Conservation (phyloP, 2,329 filamentous ascomycete genomes). For the Colletotrichum tamarilloi region DNA sequence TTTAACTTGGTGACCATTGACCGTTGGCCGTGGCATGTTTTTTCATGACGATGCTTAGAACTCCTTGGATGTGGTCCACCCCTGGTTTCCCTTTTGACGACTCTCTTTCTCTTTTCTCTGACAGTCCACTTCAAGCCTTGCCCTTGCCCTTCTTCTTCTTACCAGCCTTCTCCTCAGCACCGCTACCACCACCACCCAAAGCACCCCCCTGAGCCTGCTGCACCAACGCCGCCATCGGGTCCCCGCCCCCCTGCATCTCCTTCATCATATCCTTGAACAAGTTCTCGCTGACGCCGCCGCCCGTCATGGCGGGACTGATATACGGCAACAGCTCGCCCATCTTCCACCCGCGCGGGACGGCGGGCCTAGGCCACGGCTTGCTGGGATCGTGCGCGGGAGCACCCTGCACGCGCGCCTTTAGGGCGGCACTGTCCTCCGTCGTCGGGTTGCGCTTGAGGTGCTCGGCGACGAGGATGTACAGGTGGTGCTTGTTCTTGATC, state of each 20-base stretch:
- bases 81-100: not conserved
- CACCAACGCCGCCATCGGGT: slow-evolving; percentile 58
- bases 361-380: slow-evolving; percentile 77
- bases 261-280: slow-evolving; percentile 97
- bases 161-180: slow-evolving; percentile 52
- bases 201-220: slow-evolving; percentile 46
- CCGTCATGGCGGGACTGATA: slow-evolving; percentile 88
- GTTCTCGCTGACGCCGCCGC: slow-evolving; percentile 94
- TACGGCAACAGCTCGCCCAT: slow-evolving; percentile 86
- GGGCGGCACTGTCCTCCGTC: slow-evolving; percentile 72
- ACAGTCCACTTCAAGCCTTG: slow-evolving; percentile 45
- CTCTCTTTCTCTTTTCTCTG: not conserved
- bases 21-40: not conserved
- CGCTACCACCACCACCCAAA: slow-evolving; percentile 39
- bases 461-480: slow-evolving; percentile 82
- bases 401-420: slow-evolving; percentile 79
- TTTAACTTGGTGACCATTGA: not conserved
- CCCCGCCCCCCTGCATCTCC: slow-evolving; percentile 76
- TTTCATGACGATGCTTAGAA: not conserved
- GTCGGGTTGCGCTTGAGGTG: slow-evolving; percentile 83
- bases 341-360: slow-evolving; percentile 90
- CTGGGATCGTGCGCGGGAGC: slow-evolving; percentile 73
- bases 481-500: slow-evolving; percentile 84
- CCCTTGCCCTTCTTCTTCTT: slow-evolving; percentile 63
- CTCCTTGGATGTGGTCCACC: slow-evolving; percentile 9